Conservation (phyloP, 805 yeast genomes). For the Kodamaea jinghongensis region DNA sequence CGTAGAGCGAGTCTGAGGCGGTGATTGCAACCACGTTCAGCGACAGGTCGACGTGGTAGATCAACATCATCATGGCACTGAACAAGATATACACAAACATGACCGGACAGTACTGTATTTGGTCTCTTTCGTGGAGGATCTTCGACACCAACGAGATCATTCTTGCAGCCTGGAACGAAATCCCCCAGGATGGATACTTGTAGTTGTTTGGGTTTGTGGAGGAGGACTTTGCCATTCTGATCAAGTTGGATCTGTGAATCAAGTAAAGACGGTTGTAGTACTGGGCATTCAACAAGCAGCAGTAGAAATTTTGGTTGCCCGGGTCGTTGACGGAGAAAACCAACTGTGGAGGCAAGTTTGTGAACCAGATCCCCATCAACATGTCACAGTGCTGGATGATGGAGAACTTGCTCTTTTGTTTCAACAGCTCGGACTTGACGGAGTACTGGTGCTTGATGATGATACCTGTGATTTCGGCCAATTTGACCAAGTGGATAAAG, state of each 20-base stretch:
- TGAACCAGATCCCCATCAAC: slow-evolving; percentile 76
- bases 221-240: slow-evolving; percentile 44
- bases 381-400: slow-evolving; percentile 67
- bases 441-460: slow-evolving; percentile 68
- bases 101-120: slow-evolving; percentile 55
- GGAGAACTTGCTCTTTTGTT: slow-evolving; percentile 40
- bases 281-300: slow-evolving; percentile 60
- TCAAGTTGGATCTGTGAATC: slow-evolving; percentile 67
- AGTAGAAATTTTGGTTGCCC: slow-evolving; percentile 51
- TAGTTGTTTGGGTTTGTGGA: slow-evolving; percentile 41
- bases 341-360: slow-evolving; percentile 59
- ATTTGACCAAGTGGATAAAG: slow-evolving; percentile 60
- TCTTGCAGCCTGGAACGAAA: slow-evolving; percentile 78
- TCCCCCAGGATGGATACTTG: slow-evolving; percentile 73
- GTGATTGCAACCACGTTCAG: slow-evolving; percentile 40
- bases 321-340: slow-evolving; percentile 59
- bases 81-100: slow-evolving; percentile 56
- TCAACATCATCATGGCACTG: slow-evolving; percentile 65
- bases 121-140: slow-evolving; percentile 48
- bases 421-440: slow-evolving; percentile 59
- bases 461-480: slow-evolving; percentile 69
- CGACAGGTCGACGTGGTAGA: slow-evolving; percentile 59
- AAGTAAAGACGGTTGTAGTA: slow-evolving; percentile 72
- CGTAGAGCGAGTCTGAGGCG: slow-evolving; percentile 41
- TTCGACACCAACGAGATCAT: slow-evolving; percentile 66